Evolutionary conservation across 208 protist genomes (phyloP).

Genomic region (Crithidia fasciculata): DNA sequence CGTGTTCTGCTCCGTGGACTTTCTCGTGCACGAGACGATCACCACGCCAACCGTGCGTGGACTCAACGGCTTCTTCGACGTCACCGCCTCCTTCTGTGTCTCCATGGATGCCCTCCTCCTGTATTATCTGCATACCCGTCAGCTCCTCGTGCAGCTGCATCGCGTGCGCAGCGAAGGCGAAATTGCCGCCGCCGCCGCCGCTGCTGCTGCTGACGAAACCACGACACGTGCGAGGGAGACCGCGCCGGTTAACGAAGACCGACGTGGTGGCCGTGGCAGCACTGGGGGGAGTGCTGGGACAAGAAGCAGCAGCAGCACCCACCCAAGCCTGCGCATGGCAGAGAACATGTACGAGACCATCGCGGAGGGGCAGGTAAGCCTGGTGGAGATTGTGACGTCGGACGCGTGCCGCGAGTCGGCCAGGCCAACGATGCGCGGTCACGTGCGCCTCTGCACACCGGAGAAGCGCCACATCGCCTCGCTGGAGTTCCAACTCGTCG

Average conservation of each 20-base stretch:
- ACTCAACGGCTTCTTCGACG: slow-evolving; percentile 91
- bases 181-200: slow-evolving; percentile 34
- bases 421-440: slow-evolving; percentile 74
- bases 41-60: slow-evolving; percentile 83
- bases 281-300: slow-evolving; percentile 2
- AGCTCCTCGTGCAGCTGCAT: slow-evolving; percentile 87
- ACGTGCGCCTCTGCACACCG: slow-evolving; percentile 64
- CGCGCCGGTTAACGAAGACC: background rate
- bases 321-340: slow-evolving; percentile 41
- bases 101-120: slow-evolving; percentile 88
- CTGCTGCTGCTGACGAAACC: background rate
- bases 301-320: slow-evolving; percentile 13
- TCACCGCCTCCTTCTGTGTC: slow-evolving; percentile 83
- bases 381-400: slow-evolving; percentile 65
- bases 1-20: slow-evolving; percentile 90
- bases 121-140: slow-evolving; percentile 85
- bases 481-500: slow-evolving; percentile 82
- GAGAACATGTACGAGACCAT: slow-evolving; percentile 82
- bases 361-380: slow-evolving; percentile 73
- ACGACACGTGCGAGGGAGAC: background rate
- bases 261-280: background rate
- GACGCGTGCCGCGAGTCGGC: slow-evolving; percentile 40
- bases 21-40: slow-evolving; percentile 89
- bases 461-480: slow-evolving; percentile 76
- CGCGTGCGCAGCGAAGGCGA: slow-evolving; percentile 78